phyloP scores from a whole-genome alignment of 805 yeast genomes.

The Hanseniaspora clermontiae region DNA sequence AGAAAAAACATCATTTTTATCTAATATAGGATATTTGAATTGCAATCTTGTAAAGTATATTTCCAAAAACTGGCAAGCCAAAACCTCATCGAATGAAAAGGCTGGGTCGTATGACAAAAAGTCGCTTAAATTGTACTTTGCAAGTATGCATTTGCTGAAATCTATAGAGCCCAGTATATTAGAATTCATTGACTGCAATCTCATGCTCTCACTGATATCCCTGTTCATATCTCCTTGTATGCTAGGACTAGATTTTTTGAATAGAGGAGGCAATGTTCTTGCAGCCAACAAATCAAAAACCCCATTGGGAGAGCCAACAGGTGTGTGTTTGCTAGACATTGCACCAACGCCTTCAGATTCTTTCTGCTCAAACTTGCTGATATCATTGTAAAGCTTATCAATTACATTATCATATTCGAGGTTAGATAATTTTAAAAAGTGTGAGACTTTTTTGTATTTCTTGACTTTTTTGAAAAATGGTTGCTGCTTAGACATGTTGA shows the following conservation, averaged over 20 bases:
- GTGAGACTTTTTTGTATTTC: conserved; percentile 31
- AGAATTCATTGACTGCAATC: conserved; percentile 16
- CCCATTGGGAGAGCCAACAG: conserved; percentile 11
- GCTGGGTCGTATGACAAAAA: conserved; percentile 39
- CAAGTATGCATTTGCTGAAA: conserved; percentile 32
- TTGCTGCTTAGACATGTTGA: conserved; percentile 21
- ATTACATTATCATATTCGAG: conserved; percentile 8
- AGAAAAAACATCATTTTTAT: conserved; percentile 38
- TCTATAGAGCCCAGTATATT: conserved; percentile 31
- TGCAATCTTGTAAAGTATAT: conserved; percentile 45
- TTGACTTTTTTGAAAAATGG: conserved; percentile 24
- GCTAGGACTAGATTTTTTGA: not conserved
- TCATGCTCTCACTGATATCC: conserved; percentile 9
- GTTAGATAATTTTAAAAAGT: conserved; percentile 21
- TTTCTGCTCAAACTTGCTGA: not conserved
- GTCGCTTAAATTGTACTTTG: conserved; percentile 37
- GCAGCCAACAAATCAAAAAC: conserved; percentile 9
- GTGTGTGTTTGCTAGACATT: not conserved
- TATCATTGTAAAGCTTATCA: not conserved
- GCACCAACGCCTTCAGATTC: not conserved
- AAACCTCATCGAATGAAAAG: conserved; percentile 37
- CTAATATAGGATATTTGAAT: conserved; percentile 44
- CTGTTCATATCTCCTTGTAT: not conserved
- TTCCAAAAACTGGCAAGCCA: conserved; percentile 40
- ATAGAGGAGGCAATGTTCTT: conserved; percentile 14